phyloP scores from a whole-genome alignment of 2,329 filamentous ascomycete species.

The Penicillium sp. region DNA sequence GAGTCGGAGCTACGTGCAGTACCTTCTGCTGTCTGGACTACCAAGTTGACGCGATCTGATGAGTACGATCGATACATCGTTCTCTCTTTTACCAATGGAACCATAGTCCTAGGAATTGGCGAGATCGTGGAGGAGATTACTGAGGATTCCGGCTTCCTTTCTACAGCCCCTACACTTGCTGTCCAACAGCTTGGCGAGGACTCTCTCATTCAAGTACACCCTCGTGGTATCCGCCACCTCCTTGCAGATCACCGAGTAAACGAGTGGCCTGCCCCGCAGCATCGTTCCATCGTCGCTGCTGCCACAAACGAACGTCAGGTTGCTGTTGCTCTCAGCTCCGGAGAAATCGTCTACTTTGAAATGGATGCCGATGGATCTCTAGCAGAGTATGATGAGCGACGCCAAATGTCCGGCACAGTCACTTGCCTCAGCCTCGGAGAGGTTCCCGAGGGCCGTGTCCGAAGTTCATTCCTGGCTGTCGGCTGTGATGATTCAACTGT shows the following conservation, averaged over 20 bases:
- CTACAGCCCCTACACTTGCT: slow-evolving; percentile 82
- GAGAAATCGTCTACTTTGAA: slow-evolving; percentile 97
- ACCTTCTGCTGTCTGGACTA: slow-evolving; percentile 93
- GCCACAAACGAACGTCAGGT: slow-evolving; percentile 93
- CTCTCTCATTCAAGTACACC: slow-evolving; percentile 89
- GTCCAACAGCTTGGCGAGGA: slow-evolving; percentile 94
- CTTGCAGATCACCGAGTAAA: slow-evolving; percentile 73
- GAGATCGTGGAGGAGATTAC: slow-evolving; percentile 96
- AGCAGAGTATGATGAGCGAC: slow-evolving; percentile 91
- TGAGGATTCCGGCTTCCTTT: slow-evolving; percentile 81
- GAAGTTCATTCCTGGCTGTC: slow-evolving; percentile 91
- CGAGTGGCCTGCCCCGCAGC: slow-evolving; percentile 90
- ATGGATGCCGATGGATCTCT: slow-evolving; percentile 89
- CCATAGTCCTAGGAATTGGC: slow-evolving; percentile 88
- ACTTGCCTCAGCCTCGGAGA: slow-evolving; percentile 92
- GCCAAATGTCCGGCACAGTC: slow-evolving; percentile 92
- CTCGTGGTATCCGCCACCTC: slow-evolving; percentile 93
- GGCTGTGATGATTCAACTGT: slow-evolving; percentile 97
- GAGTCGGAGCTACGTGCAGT: slow-evolving; percentile 85
- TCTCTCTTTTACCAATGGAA: slow-evolving; percentile 87
- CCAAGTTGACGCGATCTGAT: slow-evolving; percentile 77
- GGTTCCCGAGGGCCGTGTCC: slow-evolving; percentile 82
- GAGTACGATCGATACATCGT: slow-evolving; percentile 93
- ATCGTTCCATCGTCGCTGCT: slow-evolving; percentile 91
- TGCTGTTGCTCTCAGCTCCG: slow-evolving; percentile 88